Base-by-base conservation (phyloP, 768 basidiomycete species). In the Agaricus bisporus region DNA sequence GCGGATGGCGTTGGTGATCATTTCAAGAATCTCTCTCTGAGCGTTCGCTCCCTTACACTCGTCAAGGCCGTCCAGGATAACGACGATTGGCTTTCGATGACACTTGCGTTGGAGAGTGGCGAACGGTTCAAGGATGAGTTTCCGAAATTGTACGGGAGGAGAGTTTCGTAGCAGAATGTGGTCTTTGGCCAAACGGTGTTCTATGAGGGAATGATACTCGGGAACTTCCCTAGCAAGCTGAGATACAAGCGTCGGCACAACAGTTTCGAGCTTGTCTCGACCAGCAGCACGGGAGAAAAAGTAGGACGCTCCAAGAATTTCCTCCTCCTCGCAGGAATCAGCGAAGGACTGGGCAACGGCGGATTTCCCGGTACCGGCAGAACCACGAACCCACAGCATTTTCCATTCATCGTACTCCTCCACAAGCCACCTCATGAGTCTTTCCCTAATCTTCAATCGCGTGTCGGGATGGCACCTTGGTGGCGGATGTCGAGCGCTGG, bases 311-410 rank as follows among this genome's bases (percentile, higher is more conserved):
- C 54, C 41, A 2, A 44, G 28, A 5, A 3, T 41, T 4, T 20
- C 41, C 10, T 10, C n/a, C n/a, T n/a, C n/a, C n/a, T n/a, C n/a
- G n/a, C n/a, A n/a, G n/a, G n/a, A n/a, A n/a, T n/a, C n/a, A 18
- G 41, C 49, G n/a, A 56, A 39, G 1, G 49, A 50, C 44, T 50
- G 42, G 2, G 49, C 32, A 15, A 56, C 41, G 18, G 55, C 49
- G 3, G 55, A 50, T 32, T 56, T 56, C 2, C 55, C 55, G 1
- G 49, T 51, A 11, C 55, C 55, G 4, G 55, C 55, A 20, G 44
- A 41, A 2, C 55, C 55, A 35, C 10, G 43, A 8, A 56, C 25
- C 55, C 55, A 56, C 17, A 50, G 25, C 25, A 49, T 44, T 15
- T 51, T 47, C 42, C 20, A 26, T 11, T 38, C 12, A 3, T 22